phyloP scores from a whole-genome alignment of 2,329 filamentous ascomycete species.

The Aschersonia sp. region DNA sequence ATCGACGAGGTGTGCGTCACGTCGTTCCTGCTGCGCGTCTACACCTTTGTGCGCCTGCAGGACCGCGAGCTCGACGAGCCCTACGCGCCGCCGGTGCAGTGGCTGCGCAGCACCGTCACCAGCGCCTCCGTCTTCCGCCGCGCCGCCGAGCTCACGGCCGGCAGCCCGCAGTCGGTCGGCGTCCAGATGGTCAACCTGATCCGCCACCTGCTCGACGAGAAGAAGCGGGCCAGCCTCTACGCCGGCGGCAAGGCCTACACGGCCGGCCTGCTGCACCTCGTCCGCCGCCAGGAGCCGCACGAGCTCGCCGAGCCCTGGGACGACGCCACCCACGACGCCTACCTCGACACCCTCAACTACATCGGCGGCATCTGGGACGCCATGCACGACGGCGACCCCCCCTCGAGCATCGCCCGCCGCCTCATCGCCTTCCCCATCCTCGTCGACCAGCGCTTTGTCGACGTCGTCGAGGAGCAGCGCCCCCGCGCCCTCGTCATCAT shows the following conservation, averaged over 20 bases:
- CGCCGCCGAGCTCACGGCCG: constrained; percentile 3
- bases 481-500: constrained; percentile 10
- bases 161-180: constrained; percentile 3
- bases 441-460: constrained; percentile 6
- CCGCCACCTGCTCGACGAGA: constrained; percentile 4
- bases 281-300: constrained; percentile 4
- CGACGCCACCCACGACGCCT: constrained; percentile 4
- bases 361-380: constrained; percentile 8
- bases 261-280: constrained; percentile 3
- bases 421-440: constrained; percentile 9
- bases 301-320: constrained; percentile 7
- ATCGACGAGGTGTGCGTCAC: constrained; percentile 8
- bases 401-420: constrained; percentile 3
- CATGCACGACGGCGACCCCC: constrained; percentile 3
- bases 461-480: constrained; percentile 7
- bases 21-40: constrained; percentile 7
- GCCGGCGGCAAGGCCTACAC: not conserved
- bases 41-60: constrained; percentile 7
- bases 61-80: constrained; percentile 5
- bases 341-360: constrained; percentile 7
- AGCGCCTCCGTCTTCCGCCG: constrained; percentile 7
- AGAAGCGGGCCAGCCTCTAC: not conserved
- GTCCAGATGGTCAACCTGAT: constrained; percentile 4
- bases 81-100: constrained; percentile 8
- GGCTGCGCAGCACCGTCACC: constrained; percentile 8